Evolutionary conservation across 495 filamentous ascomycete genomes (phyloP).

Genomic region (Podospora sp.): DNA sequence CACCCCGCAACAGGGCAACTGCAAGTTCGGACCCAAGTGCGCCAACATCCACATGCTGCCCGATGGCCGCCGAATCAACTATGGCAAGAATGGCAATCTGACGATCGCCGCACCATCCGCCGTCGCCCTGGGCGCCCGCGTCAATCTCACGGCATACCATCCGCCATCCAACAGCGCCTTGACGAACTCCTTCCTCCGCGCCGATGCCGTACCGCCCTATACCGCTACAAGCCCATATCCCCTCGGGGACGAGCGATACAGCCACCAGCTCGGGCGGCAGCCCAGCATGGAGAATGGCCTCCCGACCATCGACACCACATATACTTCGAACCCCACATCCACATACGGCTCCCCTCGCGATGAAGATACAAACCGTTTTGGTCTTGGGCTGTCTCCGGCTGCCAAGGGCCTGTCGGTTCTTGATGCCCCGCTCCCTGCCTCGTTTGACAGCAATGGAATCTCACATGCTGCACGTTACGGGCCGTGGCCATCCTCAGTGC

Average conservation of each 20-base stretch:
- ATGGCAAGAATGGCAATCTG: slow-evolving; percentile 55
- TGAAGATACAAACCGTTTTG: slow-evolving; percentile 60
- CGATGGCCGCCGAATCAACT: slow-evolving; percentile 88
- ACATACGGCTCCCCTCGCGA: slow-evolving; percentile 88
- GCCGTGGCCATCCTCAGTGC: slow-evolving; percentile 89
- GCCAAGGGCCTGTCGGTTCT: slow-evolving; percentile 75
- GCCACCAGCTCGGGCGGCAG: slow-evolving; percentile 46
- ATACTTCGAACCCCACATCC: slow-evolving; percentile 73
- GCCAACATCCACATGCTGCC: slow-evolving; percentile 93
- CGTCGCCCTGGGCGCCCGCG: slow-evolving; percentile 68
- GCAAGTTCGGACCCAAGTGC: slow-evolving; percentile 98
- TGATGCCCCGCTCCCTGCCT: slow-evolving; percentile 91
- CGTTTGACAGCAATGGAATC: slow-evolving; percentile 95
- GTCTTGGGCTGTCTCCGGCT: slow-evolving; percentile 73
- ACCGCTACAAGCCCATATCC: slow-evolving; percentile 40
- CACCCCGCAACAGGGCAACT: slow-evolving; percentile 73
- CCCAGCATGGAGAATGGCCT: slow-evolving; percentile 57
- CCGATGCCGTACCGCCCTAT: slow-evolving; percentile 55
- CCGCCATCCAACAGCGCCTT: slow-evolving; percentile 69
- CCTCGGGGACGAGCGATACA: slow-evolving; percentile 48
- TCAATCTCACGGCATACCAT: slow-evolving; percentile 61
- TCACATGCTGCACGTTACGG: slow-evolving; percentile 88
- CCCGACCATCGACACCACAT: slow-evolving; percentile 78
- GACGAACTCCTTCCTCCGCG: slow-evolving; percentile 80
- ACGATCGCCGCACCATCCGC: slow-evolving; percentile 47